A percentile compares a stretch with the other conserved stretches of the same genome.
phyloP scores from a whole-genome alignment of 345 rosid species.

The Eucalyptus curtisii region DNA sequence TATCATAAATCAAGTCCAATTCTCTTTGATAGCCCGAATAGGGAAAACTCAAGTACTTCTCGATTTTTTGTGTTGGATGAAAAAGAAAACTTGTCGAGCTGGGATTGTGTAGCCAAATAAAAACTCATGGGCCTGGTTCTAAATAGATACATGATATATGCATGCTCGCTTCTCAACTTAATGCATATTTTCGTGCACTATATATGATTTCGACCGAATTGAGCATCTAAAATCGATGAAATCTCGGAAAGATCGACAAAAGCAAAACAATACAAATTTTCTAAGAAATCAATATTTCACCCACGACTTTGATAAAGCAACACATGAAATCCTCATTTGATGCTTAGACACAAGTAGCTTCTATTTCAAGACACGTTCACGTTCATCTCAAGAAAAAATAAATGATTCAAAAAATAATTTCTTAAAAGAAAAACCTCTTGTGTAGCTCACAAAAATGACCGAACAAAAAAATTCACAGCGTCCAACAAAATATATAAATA shows the following conservation, averaged over 20 bases:
- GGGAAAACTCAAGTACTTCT: neutral
- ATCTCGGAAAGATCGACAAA: fast-evolving
- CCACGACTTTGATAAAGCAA: neutral
- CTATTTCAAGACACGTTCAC: fast-evolving
- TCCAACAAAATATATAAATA: neutral
- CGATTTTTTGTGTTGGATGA: neutral
- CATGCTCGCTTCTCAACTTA: neutral
- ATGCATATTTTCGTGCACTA: neutral
- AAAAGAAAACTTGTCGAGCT: fast-evolving
- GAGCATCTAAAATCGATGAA: neutral
- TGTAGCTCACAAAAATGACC: fast-evolving
- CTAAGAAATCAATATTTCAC: neutral
- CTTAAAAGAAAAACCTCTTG: neutral
- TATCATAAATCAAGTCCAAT: neutral
- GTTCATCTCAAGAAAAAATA: fast-evolving
- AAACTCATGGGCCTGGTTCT: neutral
- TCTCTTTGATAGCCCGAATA: neutral
- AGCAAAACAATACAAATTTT: neutral
- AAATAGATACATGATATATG: neutral
- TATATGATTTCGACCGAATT: neutral
- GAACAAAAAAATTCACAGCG: neutral
- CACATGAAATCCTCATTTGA: fast-evolving
- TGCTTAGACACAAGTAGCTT: neutral
- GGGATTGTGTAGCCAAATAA: neutral
- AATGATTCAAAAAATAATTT: neutral